Base-by-base conservation (phyloP, 441 rosid genomes). In the Isatis lusitanica region DNA sequence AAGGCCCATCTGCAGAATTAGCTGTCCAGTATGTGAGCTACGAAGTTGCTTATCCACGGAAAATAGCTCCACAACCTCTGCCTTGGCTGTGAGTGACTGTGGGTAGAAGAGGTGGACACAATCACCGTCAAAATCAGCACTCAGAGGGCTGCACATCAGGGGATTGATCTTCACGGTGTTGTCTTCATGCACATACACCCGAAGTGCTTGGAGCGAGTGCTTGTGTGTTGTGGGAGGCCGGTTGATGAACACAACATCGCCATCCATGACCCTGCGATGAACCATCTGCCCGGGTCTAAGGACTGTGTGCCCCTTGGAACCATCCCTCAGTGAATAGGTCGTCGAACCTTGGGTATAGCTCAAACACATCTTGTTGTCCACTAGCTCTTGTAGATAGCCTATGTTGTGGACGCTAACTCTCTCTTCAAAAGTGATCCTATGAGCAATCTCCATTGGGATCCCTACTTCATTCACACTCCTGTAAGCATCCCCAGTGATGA, bases 111-210 rank as follows among this genome's bases (percentile, higher is more conserved):
- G 65, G 72, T 93, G 97, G 75, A 93, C 82, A 40, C 97, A 93
- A 61, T 95, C 98, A 11, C 99, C 99, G 77, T 95, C 99, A 75
- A 95, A 95, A 80, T 95, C 97, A 69, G 98, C 98, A 82, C 98
- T 84, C 44, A 95, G 64, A 1, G 99, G 98, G 44, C 90, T 85
- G 82, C 99, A 95, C 40, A 95, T 93, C 11, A 95, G 73, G 30
- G 98, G 99, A 73, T 95, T 95, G 8, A 95, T 93, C 83, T 95
- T 95, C 43, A 95, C 98, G 0, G 95, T 86, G 77, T 95, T 97
- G 69, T 91, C 99, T 42, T 93, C 96, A 47, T 95, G 98, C 30
- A 93, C 82, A 83, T 95, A 95, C 2, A 88, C 97, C 4, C 94
- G 86, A 26, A 95, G 88, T 1, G 98, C 99, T 80, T 93, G 99